Evolutionary conservation across 2,329 filamentous ascomycete species (phyloP), one percentile per base, ranked within the genome.

Genomic region (Cercospora janseana): DNA sequence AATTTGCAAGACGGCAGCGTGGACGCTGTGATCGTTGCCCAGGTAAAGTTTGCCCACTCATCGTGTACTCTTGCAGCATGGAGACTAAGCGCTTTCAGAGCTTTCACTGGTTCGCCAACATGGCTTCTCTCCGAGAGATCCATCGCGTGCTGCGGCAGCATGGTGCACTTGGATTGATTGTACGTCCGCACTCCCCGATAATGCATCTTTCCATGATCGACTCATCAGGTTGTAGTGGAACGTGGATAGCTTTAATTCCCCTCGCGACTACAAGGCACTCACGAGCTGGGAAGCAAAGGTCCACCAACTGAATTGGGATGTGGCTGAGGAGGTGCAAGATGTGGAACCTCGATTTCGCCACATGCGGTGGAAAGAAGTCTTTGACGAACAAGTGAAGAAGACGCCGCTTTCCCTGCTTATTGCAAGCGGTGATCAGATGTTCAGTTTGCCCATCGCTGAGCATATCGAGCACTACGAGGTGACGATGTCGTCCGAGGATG

Each of bases 11-110:
- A 78, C 54, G 79, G 74, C 16, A 82, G 78, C 73, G 80, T 79
- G 6, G 84, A 88, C 70, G 83, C 75, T 3, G 77, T 85, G 24
- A 72, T 88, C 60, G 79, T 79, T 50, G 84, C 84, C 29, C 86
- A 88, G 78, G 83, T 86, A 70, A 66, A 76, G 66, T n/a, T 15
- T 28, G 20, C 21, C 15, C 35, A 13, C 15, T 44, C 27, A n/a
- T 42, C 32, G 52, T 37, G 49, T 23, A 23, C 40, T 6, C 15
- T 47, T 23, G 26, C 28, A 32, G 5, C 20, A 41, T 34, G 42
- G 46, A 49, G 52, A 52, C 55, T 55, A 52, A 55, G 21, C 37
- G 28, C 46, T 51, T 32, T 21, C 55, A 71, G 69, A 66, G 66
- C 28, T 72, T 72, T 59, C 69, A 73, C 62, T 73, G 85, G 85